phyloP scores from a whole-genome alignment of 2,329 filamentous ascomycete genomes.

The Calonectria leucothoes region DNA sequence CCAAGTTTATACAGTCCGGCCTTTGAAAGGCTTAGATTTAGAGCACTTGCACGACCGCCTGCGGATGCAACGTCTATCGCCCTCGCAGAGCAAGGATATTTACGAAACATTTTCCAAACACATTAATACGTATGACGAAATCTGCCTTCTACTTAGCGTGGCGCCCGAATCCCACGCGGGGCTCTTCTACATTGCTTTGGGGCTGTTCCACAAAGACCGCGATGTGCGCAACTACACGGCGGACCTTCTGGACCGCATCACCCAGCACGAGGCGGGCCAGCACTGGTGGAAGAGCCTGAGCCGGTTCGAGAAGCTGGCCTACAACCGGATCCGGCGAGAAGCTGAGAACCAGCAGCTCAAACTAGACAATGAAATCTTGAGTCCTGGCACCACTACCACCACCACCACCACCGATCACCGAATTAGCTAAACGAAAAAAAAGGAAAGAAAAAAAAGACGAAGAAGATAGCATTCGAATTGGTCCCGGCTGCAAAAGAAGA shows the following conservation, averaged over 20 bases:
- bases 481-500: not conserved
- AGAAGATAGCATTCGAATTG: not conserved
- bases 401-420: constrained; percentile 62
- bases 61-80: constrained; percentile 81
- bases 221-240: constrained; percentile 83
- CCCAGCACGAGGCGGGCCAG: constrained; percentile 87
- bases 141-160: constrained; percentile 84
- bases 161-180: constrained; percentile 88
- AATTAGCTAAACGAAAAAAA: constrained; percentile 56
- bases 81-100: constrained; percentile 82
- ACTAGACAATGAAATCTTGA: constrained; percentile 58
- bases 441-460: not conserved
- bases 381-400: too few relatives aligned
- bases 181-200: constrained; percentile 90
- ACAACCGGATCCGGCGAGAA: constrained; percentile 80
- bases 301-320: constrained; percentile 89
- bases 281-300: constrained; percentile 93
- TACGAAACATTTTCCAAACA: constrained; percentile 84
- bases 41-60: constrained; percentile 94
- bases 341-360: constrained; percentile 63
- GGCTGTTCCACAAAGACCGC: constrained; percentile 88
- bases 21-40: constrained; percentile 85
- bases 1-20: constrained; percentile 71
- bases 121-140: constrained; percentile 84
- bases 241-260: constrained; percentile 83